phyloP scores from a whole-genome alignment of 495 filamentous ascomycete species.

The Talaromyces thailandensis region DNA sequence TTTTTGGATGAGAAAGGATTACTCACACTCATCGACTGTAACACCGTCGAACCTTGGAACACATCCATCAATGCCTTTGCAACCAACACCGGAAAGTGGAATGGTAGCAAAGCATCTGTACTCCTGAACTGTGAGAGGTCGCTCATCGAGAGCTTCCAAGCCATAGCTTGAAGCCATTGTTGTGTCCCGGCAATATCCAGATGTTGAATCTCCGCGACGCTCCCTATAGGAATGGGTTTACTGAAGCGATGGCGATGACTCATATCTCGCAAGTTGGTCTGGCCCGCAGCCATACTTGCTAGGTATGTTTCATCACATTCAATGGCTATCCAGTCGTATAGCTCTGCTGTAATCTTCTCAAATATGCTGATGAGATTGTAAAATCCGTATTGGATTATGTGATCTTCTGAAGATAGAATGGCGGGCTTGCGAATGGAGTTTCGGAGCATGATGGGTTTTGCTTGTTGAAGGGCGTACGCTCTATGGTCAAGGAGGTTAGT shows the following conservation, averaged over 20 bases:
- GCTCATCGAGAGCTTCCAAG: slow-evolving; percentile 53
- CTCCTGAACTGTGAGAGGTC: slow-evolving; percentile 39
- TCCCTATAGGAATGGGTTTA: slow-evolving; percentile 30
- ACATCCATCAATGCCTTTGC: slow-evolving; percentile 44
- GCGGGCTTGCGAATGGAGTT: slow-evolving; percentile 39
- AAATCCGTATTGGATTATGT: slow-evolving; percentile 40
- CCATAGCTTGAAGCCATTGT: slow-evolving; percentile 53
- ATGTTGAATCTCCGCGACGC: slow-evolving; percentile 46
- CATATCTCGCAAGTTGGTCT: not conserved
- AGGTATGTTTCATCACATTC: slow-evolving; percentile 28
- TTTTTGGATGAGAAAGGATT: not conserved
- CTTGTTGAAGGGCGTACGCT: slow-evolving; percentile 41
- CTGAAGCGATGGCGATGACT: slow-evolving; percentile 12
- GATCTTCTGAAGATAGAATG: slow-evolving; percentile 37
- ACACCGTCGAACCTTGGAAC: slow-evolving; percentile 33
- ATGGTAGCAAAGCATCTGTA: slow-evolving; percentile 41
- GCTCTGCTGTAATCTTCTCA: slow-evolving; percentile 32
- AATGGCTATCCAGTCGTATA: slow-evolving; percentile 35
- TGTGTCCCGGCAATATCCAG: slow-evolving; percentile 54
- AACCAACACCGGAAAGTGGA: slow-evolving; percentile 50
- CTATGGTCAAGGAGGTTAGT: slow-evolving; percentile 12
- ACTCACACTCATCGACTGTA: slow-evolving; percentile 10
- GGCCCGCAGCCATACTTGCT: slow-evolving; percentile 22
- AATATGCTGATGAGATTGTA: slow-evolving; percentile 47
- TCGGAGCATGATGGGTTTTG: slow-evolving; percentile 45